These are phyloP conservation scores for Escallonia herrerae DNA, from an alignment of 129 eudicot species.

Conservation along the genomic window DNA sequence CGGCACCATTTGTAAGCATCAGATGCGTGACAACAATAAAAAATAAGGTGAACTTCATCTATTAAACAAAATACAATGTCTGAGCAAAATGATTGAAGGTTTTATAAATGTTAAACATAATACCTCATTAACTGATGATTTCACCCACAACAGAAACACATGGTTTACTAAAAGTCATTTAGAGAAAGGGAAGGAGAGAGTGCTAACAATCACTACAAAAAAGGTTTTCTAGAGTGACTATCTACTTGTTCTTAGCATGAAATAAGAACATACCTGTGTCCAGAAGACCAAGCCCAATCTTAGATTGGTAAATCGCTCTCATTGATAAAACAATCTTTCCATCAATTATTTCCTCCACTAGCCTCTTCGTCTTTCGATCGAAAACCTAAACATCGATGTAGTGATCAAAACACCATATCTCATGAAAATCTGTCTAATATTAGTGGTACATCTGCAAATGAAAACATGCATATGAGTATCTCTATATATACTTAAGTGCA, in stretches of 20 bases:
- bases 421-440: background rate
- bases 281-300: conserved; percentile 81
- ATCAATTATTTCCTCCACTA: conserved; percentile 90
- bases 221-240: conserved; percentile 1
- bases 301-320: conserved; percentile 91
- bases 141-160: background rate
- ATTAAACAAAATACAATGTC: background rate
- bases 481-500: no score
- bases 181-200: background rate
- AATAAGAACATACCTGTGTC: conserved; percentile 56
- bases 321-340: conserved; percentile 80
- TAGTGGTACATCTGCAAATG: background rate
- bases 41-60: background rate
- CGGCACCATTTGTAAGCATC: conserved; percentile 6
- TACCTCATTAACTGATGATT: background rate
- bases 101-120: background rate
- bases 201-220: background rate
- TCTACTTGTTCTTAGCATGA: background rate
- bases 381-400: conserved; percentile 54
- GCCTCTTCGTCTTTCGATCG: conserved; percentile 71
- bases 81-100: background rate
- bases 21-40: background rate
- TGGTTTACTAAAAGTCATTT: background rate
- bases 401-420: conserved; percentile 11
- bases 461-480: background rate